These are phyloP conservation scores for Aspergillus wentii DNA, from an alignment of 495 filamentous ascomycete species.

Conservation along the genomic window DNA sequence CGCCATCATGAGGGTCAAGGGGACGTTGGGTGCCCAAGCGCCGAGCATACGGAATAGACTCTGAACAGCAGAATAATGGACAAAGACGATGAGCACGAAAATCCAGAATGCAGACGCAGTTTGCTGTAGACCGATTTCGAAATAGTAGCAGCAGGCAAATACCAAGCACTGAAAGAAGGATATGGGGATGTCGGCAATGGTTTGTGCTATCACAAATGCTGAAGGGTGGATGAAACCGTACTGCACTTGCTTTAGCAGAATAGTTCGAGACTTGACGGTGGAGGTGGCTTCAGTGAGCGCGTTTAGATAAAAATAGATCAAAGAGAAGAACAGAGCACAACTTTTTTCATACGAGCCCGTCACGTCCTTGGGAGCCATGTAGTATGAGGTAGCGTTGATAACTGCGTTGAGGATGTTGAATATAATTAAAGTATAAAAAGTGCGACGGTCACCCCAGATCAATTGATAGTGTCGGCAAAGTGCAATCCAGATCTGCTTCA, in stretches of 20 bases:
- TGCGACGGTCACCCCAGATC: slow-evolving; percentile 64
- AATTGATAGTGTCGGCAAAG: too few species aligned
- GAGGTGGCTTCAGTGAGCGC: slow-evolving; percentile 68
- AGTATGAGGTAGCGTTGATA: slow-evolving; percentile 71
- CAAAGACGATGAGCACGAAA: slow-evolving; percentile 67
- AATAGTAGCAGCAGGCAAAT: slow-evolving; percentile 65
- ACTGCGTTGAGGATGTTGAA: slow-evolving; percentile 72
- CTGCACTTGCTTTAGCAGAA: slow-evolving; percentile 62
- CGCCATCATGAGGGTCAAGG: slow-evolving; percentile 67
- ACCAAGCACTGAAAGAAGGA: slow-evolving; percentile 57
- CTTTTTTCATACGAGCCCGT: slow-evolving; percentile 64
- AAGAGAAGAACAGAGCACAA: slow-evolving; percentile 68
- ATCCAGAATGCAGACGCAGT: slow-evolving; percentile 68
- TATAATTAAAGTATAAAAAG: slow-evolving; percentile 72
- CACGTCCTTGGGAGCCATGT: slow-evolving; percentile 57
- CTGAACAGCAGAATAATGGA: slow-evolving; percentile 62
- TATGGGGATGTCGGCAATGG: slow-evolving; percentile 65
- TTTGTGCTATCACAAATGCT: slow-evolving; percentile 62
- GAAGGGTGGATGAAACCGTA: slow-evolving; percentile 80
- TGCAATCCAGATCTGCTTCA: slow-evolving; percentile 61
- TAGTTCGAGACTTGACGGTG: slow-evolving; percentile 56
- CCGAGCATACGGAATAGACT: slow-evolving; percentile 75
- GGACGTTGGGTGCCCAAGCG: slow-evolving; percentile 63
- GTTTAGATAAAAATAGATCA: slow-evolving; percentile 72
- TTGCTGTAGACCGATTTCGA: slow-evolving; percentile 60